Evolutionary conservation across 2,329 filamentous ascomycete species (phyloP).

Genomic region (Phoma sp.): DNA sequence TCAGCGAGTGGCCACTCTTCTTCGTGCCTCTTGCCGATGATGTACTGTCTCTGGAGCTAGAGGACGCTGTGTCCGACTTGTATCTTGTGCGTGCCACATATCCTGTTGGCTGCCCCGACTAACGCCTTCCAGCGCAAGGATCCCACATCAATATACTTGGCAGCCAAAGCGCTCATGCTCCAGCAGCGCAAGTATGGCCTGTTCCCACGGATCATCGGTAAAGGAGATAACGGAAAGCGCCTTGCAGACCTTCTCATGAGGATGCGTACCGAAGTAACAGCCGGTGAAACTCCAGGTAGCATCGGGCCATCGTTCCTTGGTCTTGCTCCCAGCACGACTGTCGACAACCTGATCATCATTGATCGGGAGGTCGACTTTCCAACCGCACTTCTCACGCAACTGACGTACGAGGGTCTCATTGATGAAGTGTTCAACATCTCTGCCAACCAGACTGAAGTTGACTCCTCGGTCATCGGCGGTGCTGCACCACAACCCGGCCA

Average conservation of each 20-base stretch:
- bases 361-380: constrained; percentile 95
- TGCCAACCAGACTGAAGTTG: constrained; percentile 91
- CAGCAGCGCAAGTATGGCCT: constrained; percentile 91
- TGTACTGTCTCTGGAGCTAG: constrained; percentile 86
- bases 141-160: constrained; percentile 84
- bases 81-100: constrained; percentile 66
- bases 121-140: constrained; percentile 70
- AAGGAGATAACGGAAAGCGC: constrained; percentile 90
- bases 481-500: constrained; percentile 65
- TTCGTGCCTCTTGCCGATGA: constrained; percentile 94
- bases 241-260: constrained; percentile 85
- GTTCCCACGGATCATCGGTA: constrained; percentile 92
- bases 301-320: constrained; percentile 63
- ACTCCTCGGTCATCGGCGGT: constrained; percentile 85
- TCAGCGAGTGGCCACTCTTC: constrained; percentile 83
- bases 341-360: constrained; percentile 91
- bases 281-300: constrained; percentile 72
- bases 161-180: constrained; percentile 91
- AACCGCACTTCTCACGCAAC: constrained; percentile 87
- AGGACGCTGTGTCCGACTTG: constrained; percentile 84
- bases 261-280: constrained; percentile 87
- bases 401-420: constrained; percentile 95
- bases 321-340: constrained; percentile 81
- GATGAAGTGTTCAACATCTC: constrained; percentile 92
- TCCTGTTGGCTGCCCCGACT: constrained; percentile 18